Base-by-base conservation (phyloP, 768 basidiomycete species). In the Coprinopsis marcescibilis region DNA sequence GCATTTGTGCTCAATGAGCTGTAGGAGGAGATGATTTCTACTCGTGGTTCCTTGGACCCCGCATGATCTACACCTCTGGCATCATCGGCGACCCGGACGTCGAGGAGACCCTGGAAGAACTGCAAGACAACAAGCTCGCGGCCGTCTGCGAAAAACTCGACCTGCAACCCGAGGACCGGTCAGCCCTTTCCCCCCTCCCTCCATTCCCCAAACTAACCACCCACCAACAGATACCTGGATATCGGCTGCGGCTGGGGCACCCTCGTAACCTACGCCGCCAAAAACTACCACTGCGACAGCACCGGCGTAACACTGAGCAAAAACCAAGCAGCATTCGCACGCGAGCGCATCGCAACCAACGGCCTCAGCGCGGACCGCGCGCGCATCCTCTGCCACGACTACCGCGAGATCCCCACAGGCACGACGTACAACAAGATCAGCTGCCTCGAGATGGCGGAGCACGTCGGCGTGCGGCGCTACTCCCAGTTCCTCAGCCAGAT, bases 41-140 rank as follows among this genome's bases (percentile, higher is more conserved):
- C 63, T 77, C 73, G 57, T 96, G 94, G 92, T 95, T 95, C 79
- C 77, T 96, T 34, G 92, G 92, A 8, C 87, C 89, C 4, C 86
- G 90, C 51, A 96, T 96, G 95, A 81, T 99, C 61, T 99, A 98
- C 65, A 99, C 96, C 10, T 94, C 89, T 21, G 96, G 96, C 53
- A 74, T 99, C 43, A 77, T 97, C 46, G 69, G 70, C 20, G 81
- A 87, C 60, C 67, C 85, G 49, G 77, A 78, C 53, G 68, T 72
- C 33, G 72, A 83, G 52, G 86, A 97, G 64, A 82, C 90, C 11
- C 77, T 99, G 38, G 95, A 98, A 63, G 76, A 92, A 55, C 80
- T 99, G 8, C 96, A 99, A 72, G 95, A 98, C 66, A 99, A 98
- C 77, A 98, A 99, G 65, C 83, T 99, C 45, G 83, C 85, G 13